Percentiles rank a stretch among this genome's conserved stretches.
phyloP scores from a whole-genome alignment of 345 rosid genomes.

The Gossypium australe region DNA sequence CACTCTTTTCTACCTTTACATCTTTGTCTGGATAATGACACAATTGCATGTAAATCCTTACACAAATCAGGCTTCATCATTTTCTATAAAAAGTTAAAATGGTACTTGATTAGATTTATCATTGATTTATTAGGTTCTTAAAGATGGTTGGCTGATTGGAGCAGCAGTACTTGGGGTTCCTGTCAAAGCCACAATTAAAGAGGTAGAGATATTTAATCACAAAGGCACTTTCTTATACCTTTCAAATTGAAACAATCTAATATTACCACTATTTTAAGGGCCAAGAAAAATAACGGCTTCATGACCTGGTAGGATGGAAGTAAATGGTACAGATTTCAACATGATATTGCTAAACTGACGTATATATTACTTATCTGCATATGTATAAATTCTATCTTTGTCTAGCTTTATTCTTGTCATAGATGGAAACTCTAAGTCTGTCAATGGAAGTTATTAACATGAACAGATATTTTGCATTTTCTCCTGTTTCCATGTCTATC shows the following conservation, averaged over 20 bases:
- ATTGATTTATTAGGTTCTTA: slow-evolving; percentile 53
- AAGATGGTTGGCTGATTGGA: slow-evolving; percentile 65
- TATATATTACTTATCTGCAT: neutral
- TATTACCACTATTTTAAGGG: neutral
- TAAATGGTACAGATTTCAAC: neutral
- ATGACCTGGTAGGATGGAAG: neutral
- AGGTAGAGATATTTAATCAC: slow-evolving; percentile 38
- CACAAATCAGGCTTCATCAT: neutral
- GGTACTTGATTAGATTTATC: neutral
- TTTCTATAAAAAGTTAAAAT: neutral
- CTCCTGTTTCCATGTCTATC: neutral
- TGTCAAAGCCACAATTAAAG: slow-evolving; percentile 92
- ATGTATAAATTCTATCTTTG: neutral
- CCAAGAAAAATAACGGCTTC: neutral
- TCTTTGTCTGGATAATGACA: neutral
- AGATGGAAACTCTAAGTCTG: neutral
- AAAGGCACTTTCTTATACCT: neutral
- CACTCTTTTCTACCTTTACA: neutral
- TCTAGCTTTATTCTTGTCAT: neutral
- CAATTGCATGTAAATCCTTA: neutral
- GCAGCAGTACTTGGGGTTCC: slow-evolving; percentile 98
- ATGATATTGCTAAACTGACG: neutral
- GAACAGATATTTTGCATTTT: neutral
- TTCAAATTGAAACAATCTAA: neutral
- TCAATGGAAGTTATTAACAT: neutral